Percentiles rank a stretch among this genome's conserved stretches.
Evolutionary conservation across 352 stramenopile species (phyloP).

Genomic region (Globisporangium iwayamae): DNA sequence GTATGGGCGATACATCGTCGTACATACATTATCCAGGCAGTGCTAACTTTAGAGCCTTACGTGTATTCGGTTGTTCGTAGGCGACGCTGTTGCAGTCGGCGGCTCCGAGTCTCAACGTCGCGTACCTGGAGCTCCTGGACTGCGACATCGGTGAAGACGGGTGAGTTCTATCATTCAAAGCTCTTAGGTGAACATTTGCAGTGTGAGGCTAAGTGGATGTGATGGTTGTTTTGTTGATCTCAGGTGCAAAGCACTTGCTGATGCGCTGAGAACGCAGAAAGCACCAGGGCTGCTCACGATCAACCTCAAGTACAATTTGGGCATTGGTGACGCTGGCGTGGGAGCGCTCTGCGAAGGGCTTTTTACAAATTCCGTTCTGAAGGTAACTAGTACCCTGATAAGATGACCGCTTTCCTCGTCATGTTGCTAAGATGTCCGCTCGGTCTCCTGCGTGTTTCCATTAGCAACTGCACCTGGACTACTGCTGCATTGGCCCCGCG

Average conservation of each 20-base stretch:
- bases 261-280: constrained; percentile 47
- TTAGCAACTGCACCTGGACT: constrained; percentile 77
- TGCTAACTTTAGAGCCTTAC: neutral
- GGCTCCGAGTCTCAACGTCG: constrained; percentile 53
- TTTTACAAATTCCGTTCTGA: constrained; percentile 63
- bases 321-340: constrained; percentile 53
- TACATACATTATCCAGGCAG: too few relatives aligned
- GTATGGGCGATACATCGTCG: constrained; percentile 1
- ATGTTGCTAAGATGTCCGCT: too few relatives aligned
- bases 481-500: constrained; percentile 41
- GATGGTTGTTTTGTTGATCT: neutral
- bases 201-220: neutral
- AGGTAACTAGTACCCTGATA: constrained; percentile 26
- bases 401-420: too few relatives aligned
- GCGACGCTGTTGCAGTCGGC: constrained; percentile 38
- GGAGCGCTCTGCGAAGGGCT: constrained; percentile 56
- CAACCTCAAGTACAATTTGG: constrained; percentile 72
- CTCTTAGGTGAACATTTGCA: too few relatives aligned
- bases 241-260: constrained; percentile 55
- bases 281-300: constrained; percentile 62
- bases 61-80: constrained; percentile 17
- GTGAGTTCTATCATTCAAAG: constrained; percentile 9
- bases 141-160: constrained; percentile 64
- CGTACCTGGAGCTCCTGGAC: constrained; percentile 77
- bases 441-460: neutral